Percentiles rank a stretch among this genome's conserved stretches.
Conservation (phyloP, 306 rosid genomes). For the Betula pendula region DNA sequence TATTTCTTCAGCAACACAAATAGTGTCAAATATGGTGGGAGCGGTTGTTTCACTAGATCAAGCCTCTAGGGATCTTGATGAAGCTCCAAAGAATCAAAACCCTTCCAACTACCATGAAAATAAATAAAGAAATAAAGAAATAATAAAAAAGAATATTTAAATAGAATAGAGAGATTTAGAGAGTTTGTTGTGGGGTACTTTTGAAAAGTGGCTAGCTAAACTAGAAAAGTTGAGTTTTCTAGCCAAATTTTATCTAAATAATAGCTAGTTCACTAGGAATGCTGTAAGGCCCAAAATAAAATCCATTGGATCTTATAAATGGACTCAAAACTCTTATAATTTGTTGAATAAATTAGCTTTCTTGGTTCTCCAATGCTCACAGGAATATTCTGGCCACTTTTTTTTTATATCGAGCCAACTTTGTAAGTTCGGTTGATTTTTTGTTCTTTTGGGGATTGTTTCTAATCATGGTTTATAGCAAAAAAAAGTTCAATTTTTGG, state of each 20-base stretch:
- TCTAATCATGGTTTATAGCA: background rate
- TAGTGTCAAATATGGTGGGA: constrained; percentile 32
- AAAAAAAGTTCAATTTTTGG: no score
- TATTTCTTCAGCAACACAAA: constrained; percentile 26
- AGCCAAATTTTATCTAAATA: no score
- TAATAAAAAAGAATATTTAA: no score
- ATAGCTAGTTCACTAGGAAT: no score
- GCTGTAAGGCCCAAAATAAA: background rate
- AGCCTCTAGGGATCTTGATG: constrained; percentile 36
- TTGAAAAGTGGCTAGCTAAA: no score
- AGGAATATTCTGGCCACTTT: background rate
- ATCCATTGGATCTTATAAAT: background rate
- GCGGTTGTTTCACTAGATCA: constrained; percentile 26
- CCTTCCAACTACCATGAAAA: background rate
- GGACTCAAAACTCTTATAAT: no score
- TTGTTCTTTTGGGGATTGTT: background rate
- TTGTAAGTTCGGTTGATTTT: background rate
- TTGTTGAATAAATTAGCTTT: no score
- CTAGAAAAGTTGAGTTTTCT: no score
- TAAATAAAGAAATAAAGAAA: no score
- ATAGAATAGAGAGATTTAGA: no score
- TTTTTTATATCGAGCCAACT: background rate
- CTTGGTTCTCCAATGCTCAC: no score
- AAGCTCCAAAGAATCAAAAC: constrained; percentile 35
- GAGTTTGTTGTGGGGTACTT: no score